Percentiles rank a stretch among this genome's conserved stretches.
Conservation (phyloP, 495 filamentous ascomycete species). For the Aspergillus leporis region DNA sequence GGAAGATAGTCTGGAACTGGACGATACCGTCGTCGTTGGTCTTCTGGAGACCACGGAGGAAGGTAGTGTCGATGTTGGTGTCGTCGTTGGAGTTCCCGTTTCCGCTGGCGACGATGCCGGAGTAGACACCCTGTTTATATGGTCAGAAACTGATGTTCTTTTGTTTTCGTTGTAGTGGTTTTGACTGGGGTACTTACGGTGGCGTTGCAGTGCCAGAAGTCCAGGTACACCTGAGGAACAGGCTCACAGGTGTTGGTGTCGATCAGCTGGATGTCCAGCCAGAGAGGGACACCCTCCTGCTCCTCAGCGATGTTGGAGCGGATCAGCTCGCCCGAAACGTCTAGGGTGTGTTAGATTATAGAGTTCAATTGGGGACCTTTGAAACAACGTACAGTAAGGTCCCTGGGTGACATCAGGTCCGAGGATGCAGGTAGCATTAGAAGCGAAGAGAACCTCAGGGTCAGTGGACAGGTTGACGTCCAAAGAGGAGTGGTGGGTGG, state of each 20-base stretch:
- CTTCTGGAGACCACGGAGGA: slow-evolving; percentile 54
- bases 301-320: slow-evolving; percentile 56
- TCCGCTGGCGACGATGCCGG: slow-evolving; percentile 51
- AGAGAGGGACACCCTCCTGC: slow-evolving; percentile 55
- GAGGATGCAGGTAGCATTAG: slow-evolving; percentile 56
- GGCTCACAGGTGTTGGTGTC: slow-evolving; percentile 59
- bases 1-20: slow-evolving; percentile 54
- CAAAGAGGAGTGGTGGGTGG: slow-evolving; percentile 22
- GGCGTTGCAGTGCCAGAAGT: slow-evolving; percentile 60
- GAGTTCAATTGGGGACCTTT: not conserved
- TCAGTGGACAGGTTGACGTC: slow-evolving; percentile 51
- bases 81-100: slow-evolving; percentile 48
- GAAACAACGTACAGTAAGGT: slow-evolving; percentile 42
- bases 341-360: slow-evolving; percentile 14
- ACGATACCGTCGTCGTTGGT: slow-evolving; percentile 52
- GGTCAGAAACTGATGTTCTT: slow-evolving; percentile 7
- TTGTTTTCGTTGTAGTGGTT: slow-evolving; percentile 23
- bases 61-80: slow-evolving; percentile 49
- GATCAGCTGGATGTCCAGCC: slow-evolving; percentile 61
- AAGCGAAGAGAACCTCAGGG: slow-evolving; percentile 50
- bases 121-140: slow-evolving; percentile 52
- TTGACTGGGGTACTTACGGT: slow-evolving; percentile 21
- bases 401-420: slow-evolving; percentile 58
- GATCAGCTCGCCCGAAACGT: slow-evolving; percentile 53
- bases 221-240: slow-evolving; percentile 55